A percentile compares a stretch with the other conserved stretches of the same genome.
Evolutionary conservation across 78 protist species (phyloP).

Genomic region (Dictyostelium citrinum): DNA sequence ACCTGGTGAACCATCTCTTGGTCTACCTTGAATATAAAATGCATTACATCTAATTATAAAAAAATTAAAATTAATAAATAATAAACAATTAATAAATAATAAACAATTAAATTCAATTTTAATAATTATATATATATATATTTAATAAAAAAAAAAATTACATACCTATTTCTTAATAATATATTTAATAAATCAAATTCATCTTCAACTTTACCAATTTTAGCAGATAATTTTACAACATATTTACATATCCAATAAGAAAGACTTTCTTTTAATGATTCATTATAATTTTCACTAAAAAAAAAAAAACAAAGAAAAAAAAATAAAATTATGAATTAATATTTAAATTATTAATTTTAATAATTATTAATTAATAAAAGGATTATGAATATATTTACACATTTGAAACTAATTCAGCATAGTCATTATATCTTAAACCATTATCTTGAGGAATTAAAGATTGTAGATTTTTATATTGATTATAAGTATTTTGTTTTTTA

Average conservation of each 20-base stretch:
- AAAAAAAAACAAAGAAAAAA: not conserved
- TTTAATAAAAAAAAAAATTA: too few relatives aligned
- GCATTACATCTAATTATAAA: slow-evolving; percentile 60
- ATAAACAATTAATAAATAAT: too few relatives aligned
- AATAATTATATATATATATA: too few relatives aligned
- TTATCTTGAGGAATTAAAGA: slow-evolving; percentile 63
- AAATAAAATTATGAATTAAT: not conserved
- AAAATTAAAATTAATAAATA: not conserved
- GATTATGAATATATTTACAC: not conserved
- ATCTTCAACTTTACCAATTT: slow-evolving; percentile 17
- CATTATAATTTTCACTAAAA: slow-evolving; percentile 4
- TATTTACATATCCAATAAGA: slow-evolving; percentile 62
- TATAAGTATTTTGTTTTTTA: not conserved
- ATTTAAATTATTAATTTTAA: not conserved
- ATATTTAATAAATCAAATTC: slow-evolving; percentile 40
- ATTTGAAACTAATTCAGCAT: slow-evolving; percentile 63
- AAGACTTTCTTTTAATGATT: slow-evolving; percentile 49
- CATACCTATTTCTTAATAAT: slow-evolving; percentile 45
- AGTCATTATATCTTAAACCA: slow-evolving; percentile 69
- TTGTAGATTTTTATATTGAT: not conserved
- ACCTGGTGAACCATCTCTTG: slow-evolving; percentile 51
- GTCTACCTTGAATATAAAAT: slow-evolving; percentile 75
- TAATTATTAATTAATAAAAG: not conserved
- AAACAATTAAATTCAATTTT: too few relatives aligned
- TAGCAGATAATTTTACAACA: not conserved